phyloP scores from a whole-genome alignment of 108 stramenopile species.

The Halocafeteria seosinensis region DNA sequence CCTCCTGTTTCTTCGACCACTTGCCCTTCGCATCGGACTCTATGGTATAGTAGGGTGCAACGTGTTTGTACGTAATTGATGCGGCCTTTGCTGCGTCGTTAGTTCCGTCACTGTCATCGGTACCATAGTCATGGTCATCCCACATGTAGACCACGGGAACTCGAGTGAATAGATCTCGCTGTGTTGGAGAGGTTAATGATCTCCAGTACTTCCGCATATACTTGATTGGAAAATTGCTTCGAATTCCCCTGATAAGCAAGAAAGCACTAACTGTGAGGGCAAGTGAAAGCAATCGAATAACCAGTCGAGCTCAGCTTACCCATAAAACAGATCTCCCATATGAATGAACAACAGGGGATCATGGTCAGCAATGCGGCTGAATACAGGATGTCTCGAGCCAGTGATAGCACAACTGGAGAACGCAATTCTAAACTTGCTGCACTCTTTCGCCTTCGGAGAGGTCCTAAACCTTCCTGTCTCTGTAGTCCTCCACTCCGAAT shows the following conservation, averaged over 20 bases:
- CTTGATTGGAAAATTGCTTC: neutral
- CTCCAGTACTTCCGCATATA: neutral
- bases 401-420: neutral
- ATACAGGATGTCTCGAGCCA: neutral
- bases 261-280: neutral
- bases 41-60: neutral
- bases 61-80: neutral
- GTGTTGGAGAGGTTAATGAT: slow-evolving; percentile 1
- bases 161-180: neutral
- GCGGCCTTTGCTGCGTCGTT: neutral
- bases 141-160: slow-evolving; percentile 8
- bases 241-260: neutral
- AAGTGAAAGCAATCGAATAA: neutral
- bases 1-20: neutral
- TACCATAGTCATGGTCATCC: slow-evolving; percentile 9
- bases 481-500: too few species aligned
- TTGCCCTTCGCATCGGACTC: neutral
- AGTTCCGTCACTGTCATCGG: slow-evolving; percentile 2
- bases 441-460: too few species aligned
- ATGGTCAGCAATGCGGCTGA: neutral
- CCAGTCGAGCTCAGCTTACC: neutral
- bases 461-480: too few species aligned
- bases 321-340: slow-evolving; percentile 10
- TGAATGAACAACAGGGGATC: slow-evolving; percentile 9
- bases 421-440: neutral